Evolutionary conservation across 768 basidiomycete species (phyloP), one percentile per base, ranked within the genome.

Genomic region (Grammothele lineata): DNA sequence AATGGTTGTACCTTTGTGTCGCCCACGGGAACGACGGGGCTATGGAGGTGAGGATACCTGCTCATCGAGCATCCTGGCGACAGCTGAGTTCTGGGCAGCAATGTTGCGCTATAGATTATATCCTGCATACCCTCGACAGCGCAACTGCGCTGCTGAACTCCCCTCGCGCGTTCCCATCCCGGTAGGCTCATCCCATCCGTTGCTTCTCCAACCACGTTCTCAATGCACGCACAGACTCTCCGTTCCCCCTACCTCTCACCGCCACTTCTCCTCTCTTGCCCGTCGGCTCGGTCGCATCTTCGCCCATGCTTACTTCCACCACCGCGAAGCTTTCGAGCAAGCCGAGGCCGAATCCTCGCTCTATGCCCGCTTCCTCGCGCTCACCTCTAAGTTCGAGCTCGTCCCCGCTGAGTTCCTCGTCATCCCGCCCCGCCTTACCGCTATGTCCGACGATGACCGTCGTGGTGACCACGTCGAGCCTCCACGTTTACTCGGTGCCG

Each of bases 71-170:
- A 30, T 7, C 27, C 27, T 30, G 27, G 14, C 11, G n/a, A 17
- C n/a, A n/a, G n/a, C n/a, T n/a, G n/a, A n/a, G n/a, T n/a, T n/a
- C n/a, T n/a, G n/a, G n/a, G 40, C 50, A 89, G 84, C 89, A 92
- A 79, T 99, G 95, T 66, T 94, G 90, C 63, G 95, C 95, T 3
- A 95, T 97, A 35, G 94, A 97, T 71, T 98, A 98, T 68, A 93
- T 91, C 49, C 70, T 87, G 10, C 92, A 91, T 66, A 96, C 92
- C 0, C 73, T 96, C 6, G 95, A 98, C 66, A 92, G 89, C 55
- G 92, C 92, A 3, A 94, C 90, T 0, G 89, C 92, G 1, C 74
- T 96, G 36, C 73, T 98, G 27, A 96, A 92, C 66, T 93, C 92
- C 1, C 83, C 92, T 6, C 76, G 88, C 40, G 85, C 89, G 6